phyloP scores from a whole-genome alignment of 2,329 filamentous ascomycete genomes.

The Exutisphaerella laricina region DNA sequence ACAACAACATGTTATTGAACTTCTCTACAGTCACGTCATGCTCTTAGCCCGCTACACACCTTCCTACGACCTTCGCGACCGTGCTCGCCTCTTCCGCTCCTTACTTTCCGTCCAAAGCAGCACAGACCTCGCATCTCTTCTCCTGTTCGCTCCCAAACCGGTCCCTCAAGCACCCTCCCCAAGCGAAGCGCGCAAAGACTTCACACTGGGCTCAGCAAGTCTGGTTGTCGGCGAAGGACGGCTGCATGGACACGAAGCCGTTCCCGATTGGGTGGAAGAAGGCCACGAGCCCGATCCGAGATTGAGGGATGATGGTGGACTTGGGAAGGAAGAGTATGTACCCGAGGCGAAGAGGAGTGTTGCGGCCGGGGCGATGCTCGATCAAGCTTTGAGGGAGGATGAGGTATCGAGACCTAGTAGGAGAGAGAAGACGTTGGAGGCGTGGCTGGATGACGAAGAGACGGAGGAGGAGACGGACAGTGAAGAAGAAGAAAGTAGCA shows the following conservation, averaged over 20 bases:
- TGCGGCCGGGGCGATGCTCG: constrained; percentile 59
- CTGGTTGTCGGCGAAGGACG: constrained; percentile 70
- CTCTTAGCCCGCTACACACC: constrained; percentile 86
- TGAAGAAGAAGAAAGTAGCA: constrained; percentile 45
- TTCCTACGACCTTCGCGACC: constrained; percentile 90
- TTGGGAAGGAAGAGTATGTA: constrained; percentile 33
- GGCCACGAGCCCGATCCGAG: constrained; percentile 73
- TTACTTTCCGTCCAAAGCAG: constrained; percentile 69
- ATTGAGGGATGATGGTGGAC: constrained; percentile 55
- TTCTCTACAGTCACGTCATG: constrained; percentile 79
- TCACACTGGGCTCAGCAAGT: constrained; percentile 72
- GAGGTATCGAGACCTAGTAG: constrained; percentile 47
- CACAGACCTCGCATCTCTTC: constrained; percentile 78
- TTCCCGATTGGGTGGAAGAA: constrained; percentile 79
- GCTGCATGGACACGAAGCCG: constrained; percentile 63
- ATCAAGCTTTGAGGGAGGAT: constrained; percentile 48
- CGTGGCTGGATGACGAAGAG: constrained; percentile 76
- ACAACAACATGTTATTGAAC: constrained; percentile 61
- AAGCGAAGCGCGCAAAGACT: constrained; percentile 69
- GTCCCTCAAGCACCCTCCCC: constrained; percentile 86
- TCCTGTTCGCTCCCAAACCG: constrained; percentile 89
- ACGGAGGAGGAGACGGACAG: constrained; percentile 41
- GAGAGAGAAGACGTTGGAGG: constrained; percentile 73
- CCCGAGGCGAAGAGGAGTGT: constrained; percentile 34
- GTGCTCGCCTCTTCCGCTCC: constrained; percentile 79